A percentile compares a stretch with the other conserved stretches of the same genome.
Conservation (phyloP, 2,329 filamentous ascomycete species). For the Ceratocystiopsis sp. region DNA sequence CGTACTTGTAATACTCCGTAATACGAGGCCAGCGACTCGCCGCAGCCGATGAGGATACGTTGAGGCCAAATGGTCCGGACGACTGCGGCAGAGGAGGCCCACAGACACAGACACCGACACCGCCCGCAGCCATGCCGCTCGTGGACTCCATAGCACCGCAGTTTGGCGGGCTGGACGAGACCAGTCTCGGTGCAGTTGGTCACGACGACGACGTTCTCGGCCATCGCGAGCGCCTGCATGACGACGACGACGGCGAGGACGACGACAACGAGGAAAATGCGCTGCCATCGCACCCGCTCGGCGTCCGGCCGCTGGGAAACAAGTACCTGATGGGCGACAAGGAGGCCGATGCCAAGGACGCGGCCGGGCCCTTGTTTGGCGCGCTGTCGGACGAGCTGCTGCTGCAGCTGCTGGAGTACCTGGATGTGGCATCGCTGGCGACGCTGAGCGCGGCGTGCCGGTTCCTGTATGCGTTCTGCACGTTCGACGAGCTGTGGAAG, state of each 20-base stretch:
- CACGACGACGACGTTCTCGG: too few species aligned
- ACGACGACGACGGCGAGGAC: background rate
- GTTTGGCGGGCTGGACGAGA: constrained; percentile 2
- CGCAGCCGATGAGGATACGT: too few species aligned
- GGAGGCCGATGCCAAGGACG: constrained; percentile 44
- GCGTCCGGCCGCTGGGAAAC: constrained; percentile 78
- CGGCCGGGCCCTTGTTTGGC: constrained; percentile 52
- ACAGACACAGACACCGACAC: too few species aligned
- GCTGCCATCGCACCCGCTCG: constrained; percentile 55
- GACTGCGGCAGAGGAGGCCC: too few species aligned
- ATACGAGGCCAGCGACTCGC: too few species aligned
- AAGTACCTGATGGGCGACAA: constrained; percentile 44
- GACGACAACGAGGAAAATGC: background rate
- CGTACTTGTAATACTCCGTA: too few species aligned
- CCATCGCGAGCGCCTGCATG: background rate
- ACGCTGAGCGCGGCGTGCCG: constrained; percentile 62
- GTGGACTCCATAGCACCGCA: constrained; percentile 1
- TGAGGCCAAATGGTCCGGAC: too few species aligned
- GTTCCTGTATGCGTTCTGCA: constrained; percentile 71
- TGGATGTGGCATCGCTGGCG: constrained; percentile 47
- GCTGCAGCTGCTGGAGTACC: constrained; percentile 54
- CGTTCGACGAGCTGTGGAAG: constrained; percentile 81
- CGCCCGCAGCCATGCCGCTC: constrained; percentile 4
- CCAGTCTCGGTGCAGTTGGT: too few species aligned
- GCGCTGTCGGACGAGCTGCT: constrained; percentile 68